Base-by-base conservation (phyloP, 805 yeast species). In the Blastobotrys americana region DNA sequence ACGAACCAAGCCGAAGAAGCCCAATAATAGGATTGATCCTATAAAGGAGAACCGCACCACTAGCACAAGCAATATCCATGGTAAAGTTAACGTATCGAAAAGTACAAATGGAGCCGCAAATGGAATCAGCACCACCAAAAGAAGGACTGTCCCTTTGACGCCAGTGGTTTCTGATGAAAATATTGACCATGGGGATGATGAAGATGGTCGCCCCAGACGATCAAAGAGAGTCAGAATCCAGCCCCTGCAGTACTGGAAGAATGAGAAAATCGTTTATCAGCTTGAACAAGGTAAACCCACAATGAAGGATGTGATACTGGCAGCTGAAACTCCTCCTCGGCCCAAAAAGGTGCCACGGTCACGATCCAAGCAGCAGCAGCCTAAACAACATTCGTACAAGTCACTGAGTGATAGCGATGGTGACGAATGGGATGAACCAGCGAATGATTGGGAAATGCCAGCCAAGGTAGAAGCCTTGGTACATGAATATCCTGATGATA, bases 191-290 rank as follows among this genome's bases (percentile, higher is more conserved):
- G 42, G 23, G 10, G 41, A 16, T 2, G 18, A 39, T 2, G n/a
- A n/a, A n/a, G 31, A 25, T 25, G 31, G 13, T 25, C 44, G 37
- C 8, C 38, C 55, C 9, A 54, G 95, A 50, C 67, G 84, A 51
- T 83, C 95, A 0, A 69, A 72, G 25, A 70, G 96, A 55, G 74
- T 77, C 0, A 74, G 76, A 49, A 72, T 83, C 4, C 75, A 80
- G 3, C 90, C 95, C 0, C 65, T 87, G 50, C 89, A 86, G 2
- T 84, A 73, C 59, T 87, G 96, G 96, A 76, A 84, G 59, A 84
- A 84, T 56, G 96, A 87, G 62, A 69, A 78, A 48, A 74, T 83
- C 23, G 74, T 84, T 2, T 87, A 83, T 56, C 67, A 71, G 13
- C 46, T 57, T 22, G 49, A 50, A 3, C 41, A 37, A 8, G 48